Conservation (phyloP, 164 flowering plant genomes). For the Vitis riparia region DNA sequence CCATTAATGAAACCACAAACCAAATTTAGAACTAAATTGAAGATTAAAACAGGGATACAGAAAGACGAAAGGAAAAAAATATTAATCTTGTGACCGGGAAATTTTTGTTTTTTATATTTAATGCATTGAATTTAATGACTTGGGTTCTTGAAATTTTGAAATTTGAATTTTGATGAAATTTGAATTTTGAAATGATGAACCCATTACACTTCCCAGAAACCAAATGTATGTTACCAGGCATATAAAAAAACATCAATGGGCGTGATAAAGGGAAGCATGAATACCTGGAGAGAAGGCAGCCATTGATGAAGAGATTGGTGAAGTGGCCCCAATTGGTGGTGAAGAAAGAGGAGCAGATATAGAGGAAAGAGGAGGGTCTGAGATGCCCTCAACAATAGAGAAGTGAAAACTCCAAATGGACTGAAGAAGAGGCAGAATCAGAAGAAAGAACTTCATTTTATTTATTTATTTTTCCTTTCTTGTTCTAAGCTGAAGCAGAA, state of each 20-base stretch:
- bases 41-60: not conserved
- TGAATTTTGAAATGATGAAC: conserved; percentile 1
- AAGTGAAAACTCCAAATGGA: conserved; percentile 20
- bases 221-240: not conserved
- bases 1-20: not conserved
- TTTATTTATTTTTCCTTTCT: not conserved
- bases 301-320: conserved; percentile 33
- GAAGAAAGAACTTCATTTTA: conserved; percentile 22
- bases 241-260: too few species aligned
- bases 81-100: not conserved
- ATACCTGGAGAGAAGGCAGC: conserved; percentile 54
- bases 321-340: conserved; percentile 21
- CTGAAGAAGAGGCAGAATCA: conserved; percentile 7
- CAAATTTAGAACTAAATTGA: too few species aligned
- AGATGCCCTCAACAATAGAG: conserved; percentile 17
- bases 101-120: not conserved
- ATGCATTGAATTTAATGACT: not conserved
- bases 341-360: conserved; percentile 21
- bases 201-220: not conserved
- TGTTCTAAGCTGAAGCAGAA: not conserved
- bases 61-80: not conserved
- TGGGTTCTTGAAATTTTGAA: conserved; percentile 2
- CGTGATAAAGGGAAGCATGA: not conserved
- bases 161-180: conserved; percentile 9
- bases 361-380: conserved; percentile 22